These are phyloP conservation scores for Penicillium concentricum DNA, from an alignment of 2,329 filamentous ascomycete genomes.

Conservation along the genomic window DNA sequence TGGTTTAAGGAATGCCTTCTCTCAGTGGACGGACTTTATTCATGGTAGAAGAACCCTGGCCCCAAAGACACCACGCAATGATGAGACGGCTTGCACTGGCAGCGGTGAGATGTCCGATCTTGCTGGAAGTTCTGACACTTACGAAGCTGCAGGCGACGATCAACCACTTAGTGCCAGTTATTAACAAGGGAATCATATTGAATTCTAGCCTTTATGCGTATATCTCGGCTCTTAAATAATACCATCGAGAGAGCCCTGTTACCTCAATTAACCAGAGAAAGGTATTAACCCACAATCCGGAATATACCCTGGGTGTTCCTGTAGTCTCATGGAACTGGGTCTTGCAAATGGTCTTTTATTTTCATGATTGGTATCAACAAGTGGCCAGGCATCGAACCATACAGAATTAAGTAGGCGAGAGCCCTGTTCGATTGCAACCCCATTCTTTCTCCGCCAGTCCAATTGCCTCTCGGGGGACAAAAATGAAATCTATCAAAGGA, in stretches of 20 bases:
- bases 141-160: background rate
- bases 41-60: no score
- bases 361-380: slow-evolving; percentile 44
- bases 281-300: background rate
- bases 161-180: background rate
- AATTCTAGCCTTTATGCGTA: background rate
- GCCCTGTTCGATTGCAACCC: slow-evolving; percentile 28
- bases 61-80: no score
- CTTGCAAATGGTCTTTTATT: slow-evolving; percentile 38
- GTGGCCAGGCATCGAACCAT: slow-evolving; percentile 35
- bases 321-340: slow-evolving; percentile 1
- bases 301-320: background rate
- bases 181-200: background rate
- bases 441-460: slow-evolving; percentile 26
- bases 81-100: no score
- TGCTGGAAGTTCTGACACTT: no score
- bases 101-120: no score
- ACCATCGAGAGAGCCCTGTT: no score
- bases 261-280: background rate
- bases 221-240: background rate
- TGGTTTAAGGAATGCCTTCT: no score
- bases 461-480: slow-evolving; percentile 28
- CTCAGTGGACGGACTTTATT: no score
- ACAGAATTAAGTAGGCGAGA: slow-evolving; percentile 33
- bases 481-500: slow-evolving; percentile 65